These are phyloP conservation scores for Nigrospora osmanthi DNA, from an alignment of 2,329 filamentous ascomycete species.

Conservation along the genomic window DNA sequence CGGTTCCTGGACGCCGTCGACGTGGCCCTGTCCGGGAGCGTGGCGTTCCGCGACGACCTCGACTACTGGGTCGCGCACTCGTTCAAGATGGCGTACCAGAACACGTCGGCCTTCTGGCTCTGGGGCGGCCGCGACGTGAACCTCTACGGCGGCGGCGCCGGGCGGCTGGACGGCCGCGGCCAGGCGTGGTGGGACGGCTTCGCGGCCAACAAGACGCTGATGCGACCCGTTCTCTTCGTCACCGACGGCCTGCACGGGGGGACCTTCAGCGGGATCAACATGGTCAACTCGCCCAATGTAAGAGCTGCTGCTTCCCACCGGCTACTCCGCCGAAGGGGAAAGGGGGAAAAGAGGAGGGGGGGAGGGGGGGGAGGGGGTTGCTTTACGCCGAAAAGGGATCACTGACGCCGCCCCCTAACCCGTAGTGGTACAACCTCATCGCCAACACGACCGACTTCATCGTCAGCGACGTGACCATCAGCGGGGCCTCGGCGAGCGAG, in stretches of 20 bases:
- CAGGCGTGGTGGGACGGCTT: conserved; percentile 59
- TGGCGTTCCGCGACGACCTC: conserved; percentile 59
- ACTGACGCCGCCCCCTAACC: conserved; percentile 8
- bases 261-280: conserved; percentile 49
- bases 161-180: conserved; percentile 51
- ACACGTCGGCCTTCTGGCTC: conserved; percentile 46
- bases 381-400: background rate
- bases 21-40: conserved; percentile 44
- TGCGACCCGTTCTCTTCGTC: conserved; percentile 51
- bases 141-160: conserved; percentile 48
- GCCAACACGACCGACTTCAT: conserved; percentile 58
- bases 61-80: conserved; percentile 60
- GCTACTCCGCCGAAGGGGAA: background rate
- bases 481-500: conserved; percentile 33
- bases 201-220: conserved; percentile 39
- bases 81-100: conserved; percentile 59
- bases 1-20: conserved; percentile 58
- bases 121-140: conserved; percentile 44
- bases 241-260: conserved; percentile 49
- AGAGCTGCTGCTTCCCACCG: background rate
- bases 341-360: too few relatives aligned
- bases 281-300: conserved; percentile 45
- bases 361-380: too few relatives aligned
- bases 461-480: conserved; percentile 54
- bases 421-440: conserved; percentile 57